Evolutionary conservation across 78 protist species (phyloP).

Genomic region (Dictyostelium firmibasis): DNA sequence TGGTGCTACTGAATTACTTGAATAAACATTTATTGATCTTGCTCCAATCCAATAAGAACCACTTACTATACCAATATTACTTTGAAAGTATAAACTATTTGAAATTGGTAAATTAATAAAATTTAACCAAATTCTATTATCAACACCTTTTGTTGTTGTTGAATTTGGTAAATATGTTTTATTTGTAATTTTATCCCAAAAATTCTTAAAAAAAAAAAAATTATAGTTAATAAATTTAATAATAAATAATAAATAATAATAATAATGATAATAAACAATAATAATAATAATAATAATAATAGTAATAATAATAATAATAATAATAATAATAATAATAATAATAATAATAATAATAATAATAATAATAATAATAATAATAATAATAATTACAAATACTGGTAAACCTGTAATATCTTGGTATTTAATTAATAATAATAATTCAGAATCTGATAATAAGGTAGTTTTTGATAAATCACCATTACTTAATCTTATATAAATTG

Average conservation of each 20-base stretch:
- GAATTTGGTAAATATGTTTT: not conserved
- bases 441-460: not conserved
- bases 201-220: not conserved
- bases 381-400: not conserved
- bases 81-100: not conserved
- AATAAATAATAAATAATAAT: not conserved
- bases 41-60: not conserved
- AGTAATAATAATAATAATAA: not conserved
- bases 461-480: not conserved
- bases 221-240: not conserved
- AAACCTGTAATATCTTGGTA: not conserved
- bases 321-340: too few relatives aligned
- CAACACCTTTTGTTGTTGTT: not conserved
- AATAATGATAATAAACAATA: not conserved
- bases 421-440: not conserved
- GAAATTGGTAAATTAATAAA: slow-evolving; percentile 6
- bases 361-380: too few relatives aligned
- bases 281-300: not conserved
- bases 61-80: not conserved
- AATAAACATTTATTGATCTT: not conserved
- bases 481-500: not conserved
- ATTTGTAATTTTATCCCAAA: not conserved
- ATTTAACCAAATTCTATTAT: not conserved
- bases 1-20: slow-evolving; percentile 5
- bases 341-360: too few relatives aligned